Conservation (phyloP, 1,284 basidiomycete genomes). For the Peniophora sp. region DNA sequence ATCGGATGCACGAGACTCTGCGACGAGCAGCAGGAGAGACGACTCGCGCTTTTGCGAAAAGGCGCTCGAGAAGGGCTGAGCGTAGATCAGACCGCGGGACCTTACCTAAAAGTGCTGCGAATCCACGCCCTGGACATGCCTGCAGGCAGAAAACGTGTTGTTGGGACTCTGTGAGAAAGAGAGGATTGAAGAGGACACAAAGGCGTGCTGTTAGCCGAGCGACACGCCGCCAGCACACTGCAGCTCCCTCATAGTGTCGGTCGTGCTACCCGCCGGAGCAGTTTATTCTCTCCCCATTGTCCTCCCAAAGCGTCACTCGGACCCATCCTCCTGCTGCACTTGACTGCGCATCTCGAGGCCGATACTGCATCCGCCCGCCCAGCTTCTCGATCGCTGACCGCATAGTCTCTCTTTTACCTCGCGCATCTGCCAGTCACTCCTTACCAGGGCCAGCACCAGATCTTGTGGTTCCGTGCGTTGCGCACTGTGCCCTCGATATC, state of each 20-base stretch:
- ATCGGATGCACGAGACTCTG: no score
- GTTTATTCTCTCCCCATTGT: conserved; percentile 6
- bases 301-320: no score
- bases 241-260: not conserved
- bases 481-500: not conserved
- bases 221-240: conserved; percentile 10
- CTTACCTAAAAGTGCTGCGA: conserved; percentile 23
- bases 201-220: conserved; percentile 19
- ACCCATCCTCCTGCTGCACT: no score
- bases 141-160: conserved; percentile 32
- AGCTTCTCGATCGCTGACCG: not conserved
- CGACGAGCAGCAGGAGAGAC: conserved; percentile 1
- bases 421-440: not conserved
- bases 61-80: conserved; percentile 10
- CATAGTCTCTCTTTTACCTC: not conserved
- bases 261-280: conserved; percentile 10
- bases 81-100: conserved; percentile 12
- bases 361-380: not conserved
- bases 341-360: not conserved
- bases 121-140: conserved; percentile 20
- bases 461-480: not conserved
- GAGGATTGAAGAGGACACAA: conserved; percentile 14
- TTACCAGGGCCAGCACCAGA: not conserved
- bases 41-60: not conserved
- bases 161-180: conserved; percentile 11